phyloP scores from a whole-genome alignment of 495 filamentous ascomycete species.

The Astrothelium subdiscretum region DNA sequence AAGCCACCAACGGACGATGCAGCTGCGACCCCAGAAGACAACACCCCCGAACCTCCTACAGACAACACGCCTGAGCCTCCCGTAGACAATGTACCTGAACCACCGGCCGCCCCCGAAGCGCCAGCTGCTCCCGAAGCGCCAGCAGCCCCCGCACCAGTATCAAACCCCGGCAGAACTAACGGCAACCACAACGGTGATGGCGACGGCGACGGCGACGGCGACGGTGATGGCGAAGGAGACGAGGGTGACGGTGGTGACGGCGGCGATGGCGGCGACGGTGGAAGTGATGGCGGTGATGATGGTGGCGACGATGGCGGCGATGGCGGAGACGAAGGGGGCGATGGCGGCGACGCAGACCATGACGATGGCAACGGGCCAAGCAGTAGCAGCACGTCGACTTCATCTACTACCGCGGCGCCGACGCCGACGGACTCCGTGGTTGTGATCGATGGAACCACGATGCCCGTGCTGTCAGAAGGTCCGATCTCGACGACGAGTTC shows the following conservation, averaged over 20 bases:
- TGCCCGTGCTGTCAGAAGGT: too few relatives aligned
- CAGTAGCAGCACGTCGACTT: background rate
- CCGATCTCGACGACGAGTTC: slow-evolving; percentile 2
- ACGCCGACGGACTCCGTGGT: background rate
- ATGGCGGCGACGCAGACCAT: background rate
- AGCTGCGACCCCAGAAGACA: too few relatives aligned
- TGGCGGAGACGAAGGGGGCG: background rate
- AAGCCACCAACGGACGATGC: background rate
- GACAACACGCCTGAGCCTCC: too few relatives aligned
- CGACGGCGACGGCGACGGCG: background rate
- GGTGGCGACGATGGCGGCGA: background rate
- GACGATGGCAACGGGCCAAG: background rate
- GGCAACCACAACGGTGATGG: background rate
- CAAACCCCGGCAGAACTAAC: background rate
- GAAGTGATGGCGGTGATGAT: background rate
- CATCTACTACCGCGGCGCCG: background rate
- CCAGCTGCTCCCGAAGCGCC: too few relatives aligned
- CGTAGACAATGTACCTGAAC: background rate
- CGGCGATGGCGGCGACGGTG: background rate
- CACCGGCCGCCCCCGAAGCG: too few relatives aligned
- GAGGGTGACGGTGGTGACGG: background rate
- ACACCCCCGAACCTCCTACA: too few relatives aligned
- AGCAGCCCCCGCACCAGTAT: background rate
- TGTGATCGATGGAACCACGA: background rate
- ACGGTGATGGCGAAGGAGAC: background rate